Base-by-base conservation (phyloP, 2,329 filamentous ascomycete genomes). In the Fusarium devonianum region DNA sequence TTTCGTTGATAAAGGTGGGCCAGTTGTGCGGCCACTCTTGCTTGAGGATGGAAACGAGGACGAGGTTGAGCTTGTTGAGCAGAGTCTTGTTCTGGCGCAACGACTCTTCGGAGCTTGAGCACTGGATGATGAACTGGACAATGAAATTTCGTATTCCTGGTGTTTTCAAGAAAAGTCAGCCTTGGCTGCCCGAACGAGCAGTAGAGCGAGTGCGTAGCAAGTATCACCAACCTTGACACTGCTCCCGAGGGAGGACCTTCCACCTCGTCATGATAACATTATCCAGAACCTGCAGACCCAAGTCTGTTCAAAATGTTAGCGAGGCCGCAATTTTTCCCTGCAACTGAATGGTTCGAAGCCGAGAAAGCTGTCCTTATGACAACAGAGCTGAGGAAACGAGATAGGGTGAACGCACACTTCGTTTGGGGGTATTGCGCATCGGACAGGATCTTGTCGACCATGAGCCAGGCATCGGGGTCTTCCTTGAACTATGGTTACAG, bases 1-100 rank as follows among this genome's bases (percentile, higher is more conserved):
- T 99, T 78, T 99, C 94, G 79, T 97, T 97, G 82, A 99, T 97
- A 75, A 99, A 99, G 14, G 92, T 96, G 9, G 95, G 94, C 94
- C 95, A 99, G 80, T 99, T 96, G 76, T 97, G 93, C 48, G 94
- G 94, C 94, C 94, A 99, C 75, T 99, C 94, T 76, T 99, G 94
- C 81, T 99, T 99, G 69, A 99, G 80, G 58, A 99, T 93, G 49
- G 92, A 97, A 65, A 99, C 91, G 58, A 99, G 88, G 49, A 97
- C 93, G 66, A 99, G 84, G 69, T 99, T 99, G 56, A 99, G 86
- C 80, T 99, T 99, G 83, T 97, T 97, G 69, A 99, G 80, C 52
- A 99, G 85, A 23, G 92, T 92, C 69, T 90, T 88, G 75, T 97
- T 88, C 65, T 83, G 78, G 72, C 87, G 89, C 63, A 97, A 80